Percentiles rank a stretch among this genome's conserved stretches.
Evolutionary conservation across 306 rosid species (phyloP).

Genomic region (Astragalus glycyphyllos): DNA sequence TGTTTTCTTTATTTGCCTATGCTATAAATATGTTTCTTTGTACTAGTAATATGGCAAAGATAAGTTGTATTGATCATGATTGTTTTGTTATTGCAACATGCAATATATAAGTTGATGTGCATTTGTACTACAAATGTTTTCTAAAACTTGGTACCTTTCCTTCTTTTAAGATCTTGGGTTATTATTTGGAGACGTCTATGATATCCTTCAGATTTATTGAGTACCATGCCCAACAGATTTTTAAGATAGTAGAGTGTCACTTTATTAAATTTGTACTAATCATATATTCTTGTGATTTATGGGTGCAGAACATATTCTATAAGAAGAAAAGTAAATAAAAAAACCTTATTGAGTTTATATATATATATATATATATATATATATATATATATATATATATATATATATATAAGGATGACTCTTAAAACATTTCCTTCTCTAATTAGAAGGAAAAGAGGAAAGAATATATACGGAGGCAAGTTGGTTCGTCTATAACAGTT

Average conservation of each 20-base stretch:
- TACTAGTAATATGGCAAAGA: constrained; percentile 32
- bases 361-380: too few species aligned
- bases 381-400: too few species aligned
- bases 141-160: background rate
- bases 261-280: too few species aligned
- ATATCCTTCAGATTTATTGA: too few species aligned
- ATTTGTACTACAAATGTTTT: background rate
- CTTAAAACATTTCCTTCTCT: too few species aligned
- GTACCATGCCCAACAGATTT: too few species aligned
- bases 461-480: background rate
- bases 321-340: too few species aligned
- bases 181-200: background rate
- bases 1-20: constrained; percentile 5
- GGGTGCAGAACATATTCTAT: too few species aligned
- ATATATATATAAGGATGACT: too few species aligned
- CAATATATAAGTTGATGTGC: background rate
- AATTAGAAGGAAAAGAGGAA: background rate
- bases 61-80: constrained; percentile 1
- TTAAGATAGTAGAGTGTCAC: too few species aligned
- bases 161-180: background rate
- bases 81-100: background rate
- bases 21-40: constrained; percentile 5
- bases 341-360: too few species aligned
- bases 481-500: background rate
- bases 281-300: too few species aligned